A percentile compares a stretch with the other conserved stretches of the same genome.
phyloP scores from a whole-genome alignment of 2,329 filamentous ascomycete genomes.

The Aspergillus candidus region DNA sequence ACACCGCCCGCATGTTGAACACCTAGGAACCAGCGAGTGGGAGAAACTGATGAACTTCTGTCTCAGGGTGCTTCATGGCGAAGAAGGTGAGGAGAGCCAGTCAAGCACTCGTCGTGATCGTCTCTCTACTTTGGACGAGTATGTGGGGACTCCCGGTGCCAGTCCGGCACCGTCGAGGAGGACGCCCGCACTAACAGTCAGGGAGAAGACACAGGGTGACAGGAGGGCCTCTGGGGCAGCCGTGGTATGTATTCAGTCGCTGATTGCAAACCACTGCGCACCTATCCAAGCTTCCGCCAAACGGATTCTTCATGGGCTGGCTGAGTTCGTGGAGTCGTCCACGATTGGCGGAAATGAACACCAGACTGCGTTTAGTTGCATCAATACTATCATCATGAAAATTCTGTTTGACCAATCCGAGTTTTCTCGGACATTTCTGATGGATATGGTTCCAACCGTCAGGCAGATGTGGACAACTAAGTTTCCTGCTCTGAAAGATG shows the following conservation, averaged over 20 bases:
- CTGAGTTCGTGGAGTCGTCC: slow-evolving; percentile 57
- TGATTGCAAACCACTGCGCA: slow-evolving; percentile 62
- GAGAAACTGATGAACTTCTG: slow-evolving; percentile 65
- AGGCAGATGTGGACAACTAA: slow-evolving; percentile 73
- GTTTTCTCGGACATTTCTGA: slow-evolving; percentile 55
- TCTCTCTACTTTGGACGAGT: slow-evolving; percentile 23
- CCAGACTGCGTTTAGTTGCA: slow-evolving; percentile 65
- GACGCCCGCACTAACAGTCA: slow-evolving; percentile 21
- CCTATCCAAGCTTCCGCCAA: slow-evolving; percentile 55
- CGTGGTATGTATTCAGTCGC: slow-evolving; percentile 59
- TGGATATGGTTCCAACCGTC: slow-evolving; percentile 63
- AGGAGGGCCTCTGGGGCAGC: slow-evolving; percentile 47
- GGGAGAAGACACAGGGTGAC: slow-evolving; percentile 21
- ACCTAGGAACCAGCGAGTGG: slow-evolving; percentile 66
- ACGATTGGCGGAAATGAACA: slow-evolving; percentile 59
- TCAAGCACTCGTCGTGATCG: slow-evolving; percentile 24
- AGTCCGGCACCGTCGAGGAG: slow-evolving; percentile 27
- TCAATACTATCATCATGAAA: slow-evolving; percentile 65
- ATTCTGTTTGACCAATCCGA: slow-evolving; percentile 63
- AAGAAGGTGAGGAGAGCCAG: slow-evolving; percentile 23
- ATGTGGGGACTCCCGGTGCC: slow-evolving; percentile 18
- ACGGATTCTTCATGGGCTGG: slow-evolving; percentile 50
- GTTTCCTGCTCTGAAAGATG: slow-evolving; percentile 61
- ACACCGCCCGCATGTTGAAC: slow-evolving; percentile 71
- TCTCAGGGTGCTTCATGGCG: slow-evolving; percentile 49